These are phyloP conservation scores for Boletus semigastroideus DNA, from an alignment of 1,284 basidiomycete species.

Conservation along the genomic window DNA sequence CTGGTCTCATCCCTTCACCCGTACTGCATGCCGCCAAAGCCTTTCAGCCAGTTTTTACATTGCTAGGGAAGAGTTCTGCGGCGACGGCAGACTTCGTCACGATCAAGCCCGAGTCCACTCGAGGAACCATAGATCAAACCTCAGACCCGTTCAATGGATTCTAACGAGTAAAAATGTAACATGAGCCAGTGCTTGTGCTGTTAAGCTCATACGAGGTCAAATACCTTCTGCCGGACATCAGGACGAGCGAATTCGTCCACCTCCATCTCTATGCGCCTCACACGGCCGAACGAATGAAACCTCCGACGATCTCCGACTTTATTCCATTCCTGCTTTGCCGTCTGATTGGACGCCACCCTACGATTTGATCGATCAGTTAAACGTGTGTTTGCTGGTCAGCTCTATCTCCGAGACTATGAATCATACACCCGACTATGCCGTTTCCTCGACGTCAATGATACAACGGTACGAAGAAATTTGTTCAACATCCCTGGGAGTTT, in stretches of 20 bases:
- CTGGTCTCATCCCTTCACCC: not conserved
- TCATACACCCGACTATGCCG: not conserved
- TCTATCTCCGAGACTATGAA: not conserved
- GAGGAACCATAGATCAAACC: not conserved
- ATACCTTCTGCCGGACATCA: not conserved
- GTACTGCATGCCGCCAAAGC: not conserved
- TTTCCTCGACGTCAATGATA: not conserved
- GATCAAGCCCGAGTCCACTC: not conserved
- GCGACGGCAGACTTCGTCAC: not conserved
- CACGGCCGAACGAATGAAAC: not conserved
- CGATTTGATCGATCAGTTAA: not conserved
- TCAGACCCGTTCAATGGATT: not conserved
- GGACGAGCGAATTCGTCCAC: not conserved
- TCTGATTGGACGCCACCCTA: not conserved
- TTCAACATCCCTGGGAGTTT: not conserved
- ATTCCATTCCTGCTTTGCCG: not conserved
- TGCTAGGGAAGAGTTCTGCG: not conserved
- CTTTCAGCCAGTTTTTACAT: not conserved
- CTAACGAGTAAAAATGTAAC: not conserved
- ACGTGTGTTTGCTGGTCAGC: not conserved
- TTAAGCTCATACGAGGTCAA: not conserved
- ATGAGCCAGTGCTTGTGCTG: not conserved
- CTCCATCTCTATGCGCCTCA: not conserved
- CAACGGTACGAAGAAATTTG: not conserved
- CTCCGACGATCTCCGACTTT: not conserved